Evolutionary conservation across 768 basidiomycete species (phyloP), one percentile per base, ranked within the genome.

Genomic region (Boletus edulis): DNA sequence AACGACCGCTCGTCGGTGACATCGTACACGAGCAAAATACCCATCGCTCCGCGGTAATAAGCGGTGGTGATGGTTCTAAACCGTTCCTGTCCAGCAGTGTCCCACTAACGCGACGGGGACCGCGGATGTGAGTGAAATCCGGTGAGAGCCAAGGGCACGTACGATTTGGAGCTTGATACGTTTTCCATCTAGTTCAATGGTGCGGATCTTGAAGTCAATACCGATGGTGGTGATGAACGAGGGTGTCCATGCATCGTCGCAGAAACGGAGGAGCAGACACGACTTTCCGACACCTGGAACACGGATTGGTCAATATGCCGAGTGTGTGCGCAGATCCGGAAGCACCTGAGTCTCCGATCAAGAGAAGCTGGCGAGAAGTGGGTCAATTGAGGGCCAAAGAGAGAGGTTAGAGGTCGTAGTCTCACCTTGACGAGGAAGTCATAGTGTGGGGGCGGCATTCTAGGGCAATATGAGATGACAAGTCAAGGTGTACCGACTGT

Each of bases 161-260:
- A 96, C 95, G 71, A 98, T 98, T 74, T 98, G 96, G n/a, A 98
- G 82, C 76, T 98, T 98, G 72, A 98, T 94, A 43, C 92, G 85
- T 77, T 98, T 98, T 39, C 96, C 96, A 64, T 98, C 96, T 47
- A 98, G 82, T 72, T 98, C 95, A 70, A 98, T 98, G 49, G 95
- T 98, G 34, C 96, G 87, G 75, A 98, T 98, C 87, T 95, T 96
- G 82, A 97, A 97, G 83, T 97, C 94, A 63, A 98, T 95, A 55
- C 96, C 97, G 72, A 99, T 99, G 54, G 97, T 99, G 54, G 95
- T 98, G 75, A 98, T 98, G 79, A 98, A 98, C 42, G 91, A 94
- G 46, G 95, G 95, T 34, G 97, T 98, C 94, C 95, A 99, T 60
- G 95, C 91, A 75, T 99, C 97, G 78, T 98, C 97, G 71, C 94